Evolutionary conservation across 225 moss, liverwort and hornwort genomes (phyloP), one percentile per base, ranked within the genome.

Genomic region (Rhytidiadelphus loreus): DNA sequence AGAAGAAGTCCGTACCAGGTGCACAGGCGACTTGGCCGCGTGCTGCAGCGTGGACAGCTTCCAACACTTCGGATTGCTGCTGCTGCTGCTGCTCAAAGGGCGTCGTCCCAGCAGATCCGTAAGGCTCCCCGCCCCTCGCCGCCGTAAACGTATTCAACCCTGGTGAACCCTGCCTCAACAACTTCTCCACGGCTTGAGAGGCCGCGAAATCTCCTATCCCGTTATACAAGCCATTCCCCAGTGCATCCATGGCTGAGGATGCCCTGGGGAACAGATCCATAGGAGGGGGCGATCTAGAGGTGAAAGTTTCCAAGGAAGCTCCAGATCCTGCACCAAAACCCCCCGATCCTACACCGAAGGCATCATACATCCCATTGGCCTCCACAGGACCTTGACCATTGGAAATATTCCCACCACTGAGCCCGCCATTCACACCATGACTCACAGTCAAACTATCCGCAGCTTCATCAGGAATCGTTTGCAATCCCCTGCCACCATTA

Each of bases 201-300:
- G 94, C 91, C 80, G 93, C 52, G 75, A 89, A 94, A 53, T 94
- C 93, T 53, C 90, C 91, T 48, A 94, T 94, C 56, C 94, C 94
- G 66, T 89, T 94, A 77, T 93, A 94, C 84, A 93, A 86, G 82
- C 97, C 97, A 63, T 95, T 96, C 39, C 94, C 94, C 11, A 95
- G 87, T 6, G 81, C 85, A 58, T 96, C 97, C 77, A 96, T 92
- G 11, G 79, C 92, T 32, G 96, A 87, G 78, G 92, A 86, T 13
- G 95, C 92, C 81, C 95, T 92, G 8, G 96, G 92, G 75, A 97
- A 97, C 69, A 98, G 92, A 87, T 98, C 94, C 93, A 97, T 89
- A 8, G 95, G 88, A 60, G 96, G 91, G 21, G 96, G 96, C 28
- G 96, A 92, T 91, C 95, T 95, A 81, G 95, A 82, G 44, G 92